These are phyloP conservation scores for Podaxis pistillaris DNA, from an alignment of 768 basidiomycete genomes.

Conservation along the genomic window DNA sequence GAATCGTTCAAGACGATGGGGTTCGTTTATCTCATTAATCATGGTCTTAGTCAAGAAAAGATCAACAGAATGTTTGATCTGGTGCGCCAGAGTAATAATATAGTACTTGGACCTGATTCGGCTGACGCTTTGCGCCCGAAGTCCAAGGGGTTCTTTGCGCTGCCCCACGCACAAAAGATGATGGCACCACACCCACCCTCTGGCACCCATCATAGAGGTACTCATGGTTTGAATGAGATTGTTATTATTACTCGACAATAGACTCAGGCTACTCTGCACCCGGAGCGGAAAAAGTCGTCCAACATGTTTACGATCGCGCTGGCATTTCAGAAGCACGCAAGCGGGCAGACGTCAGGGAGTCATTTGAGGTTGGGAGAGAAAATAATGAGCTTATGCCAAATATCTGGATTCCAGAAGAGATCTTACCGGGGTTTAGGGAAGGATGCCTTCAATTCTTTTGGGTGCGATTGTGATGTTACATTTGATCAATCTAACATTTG, in stretches of 20 bases:
- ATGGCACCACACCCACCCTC: constrained; percentile 45
- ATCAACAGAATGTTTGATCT: constrained; percentile 39
- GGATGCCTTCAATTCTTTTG: constrained; percentile 52
- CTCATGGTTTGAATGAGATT: constrained; percentile 19
- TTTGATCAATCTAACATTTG: neutral
- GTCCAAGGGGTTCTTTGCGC: constrained; percentile 39
- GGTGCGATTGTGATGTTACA: constrained; percentile 27
- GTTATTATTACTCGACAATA: constrained; percentile 14
- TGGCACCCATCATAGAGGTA: constrained; percentile 45
- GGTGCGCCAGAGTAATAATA: constrained; percentile 25
- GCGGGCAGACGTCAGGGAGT: constrained; percentile 45
- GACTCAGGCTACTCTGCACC: constrained; percentile 35
- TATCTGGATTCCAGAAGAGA: constrained; percentile 54
- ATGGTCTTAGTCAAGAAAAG: constrained; percentile 35
- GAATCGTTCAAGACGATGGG: constrained; percentile 44
- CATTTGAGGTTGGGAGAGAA: constrained; percentile 54
- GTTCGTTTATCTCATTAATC: constrained; percentile 47
- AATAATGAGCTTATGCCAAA: constrained; percentile 46
- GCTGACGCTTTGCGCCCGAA: constrained; percentile 16
- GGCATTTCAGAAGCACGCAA: constrained; percentile 29
- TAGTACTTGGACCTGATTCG: neutral
- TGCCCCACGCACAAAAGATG: constrained; percentile 36
- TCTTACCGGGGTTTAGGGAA: constrained; percentile 53
- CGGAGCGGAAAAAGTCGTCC: constrained; percentile 38
- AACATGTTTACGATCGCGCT: constrained; percentile 32